phyloP scores from a whole-genome alignment of 208 protist genomes.

The Entamoeba histolytica region DNA sequence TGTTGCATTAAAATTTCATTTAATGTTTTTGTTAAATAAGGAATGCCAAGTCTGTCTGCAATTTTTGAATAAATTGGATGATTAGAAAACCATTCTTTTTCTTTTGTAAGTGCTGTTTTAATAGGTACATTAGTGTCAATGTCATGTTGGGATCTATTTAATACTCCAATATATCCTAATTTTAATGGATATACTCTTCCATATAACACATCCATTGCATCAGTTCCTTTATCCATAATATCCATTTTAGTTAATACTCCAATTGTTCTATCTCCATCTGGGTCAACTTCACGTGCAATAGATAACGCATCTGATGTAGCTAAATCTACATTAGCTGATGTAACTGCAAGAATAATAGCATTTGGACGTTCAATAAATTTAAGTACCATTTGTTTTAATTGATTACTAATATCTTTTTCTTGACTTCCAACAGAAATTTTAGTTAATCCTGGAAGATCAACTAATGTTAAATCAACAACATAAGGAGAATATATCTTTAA shows the following conservation, averaged over 20 bases:
- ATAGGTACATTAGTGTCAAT: constrained; percentile 14
- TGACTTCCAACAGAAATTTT: constrained; percentile 90
- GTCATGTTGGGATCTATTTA: constrained; percentile 24
- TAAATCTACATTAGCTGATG: constrained; percentile 90
- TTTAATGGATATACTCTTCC: not conserved
- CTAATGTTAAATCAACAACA: constrained; percentile 89
- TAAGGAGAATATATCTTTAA: constrained; percentile 62
- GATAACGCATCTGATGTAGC: constrained; percentile 90
- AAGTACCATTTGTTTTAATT: constrained; percentile 82
- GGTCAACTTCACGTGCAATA: constrained; percentile 78
- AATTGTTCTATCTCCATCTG: constrained; percentile 76
- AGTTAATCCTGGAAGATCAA: constrained; percentile 95
- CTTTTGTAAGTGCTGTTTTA: not conserved
- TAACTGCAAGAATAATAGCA: constrained; percentile 47
- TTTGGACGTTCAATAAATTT: constrained; percentile 76
- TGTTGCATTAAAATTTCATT: constrained; percentile 19
- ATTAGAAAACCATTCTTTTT: constrained; percentile 3
- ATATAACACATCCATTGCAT: not conserved
- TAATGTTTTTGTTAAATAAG: constrained; percentile 15
- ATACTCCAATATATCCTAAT: constrained; percentile 22
- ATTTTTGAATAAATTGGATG: not conserved
- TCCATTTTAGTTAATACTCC: constrained; percentile 95
- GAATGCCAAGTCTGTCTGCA: not conserved
- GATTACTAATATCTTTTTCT: constrained; percentile 76
- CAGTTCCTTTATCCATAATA: constrained; percentile 75